Evolutionary conservation across 495 filamentous ascomycete genomes (phyloP).

Genomic region (Recurvomyces mirabilis): DNA sequence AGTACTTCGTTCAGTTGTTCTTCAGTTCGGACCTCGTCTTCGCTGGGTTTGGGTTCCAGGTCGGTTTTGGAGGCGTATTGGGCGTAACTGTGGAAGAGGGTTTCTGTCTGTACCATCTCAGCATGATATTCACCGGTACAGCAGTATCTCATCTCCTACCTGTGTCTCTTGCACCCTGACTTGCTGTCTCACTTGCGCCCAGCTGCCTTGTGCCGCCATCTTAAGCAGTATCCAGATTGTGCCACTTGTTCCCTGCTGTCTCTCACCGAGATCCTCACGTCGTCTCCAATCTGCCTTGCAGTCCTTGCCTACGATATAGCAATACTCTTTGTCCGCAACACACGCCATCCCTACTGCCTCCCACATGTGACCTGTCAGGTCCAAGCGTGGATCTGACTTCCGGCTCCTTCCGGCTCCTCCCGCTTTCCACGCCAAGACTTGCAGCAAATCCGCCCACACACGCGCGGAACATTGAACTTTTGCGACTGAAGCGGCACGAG

Average conservation of each 20-base stretch:
- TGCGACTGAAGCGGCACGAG: slow-evolving; percentile 1
- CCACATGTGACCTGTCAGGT: too few species aligned
- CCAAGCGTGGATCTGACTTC: too few species aligned
- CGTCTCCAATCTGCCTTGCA: too few species aligned
- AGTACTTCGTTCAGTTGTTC: slow-evolving; percentile 74
- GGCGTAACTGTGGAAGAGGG: slow-evolving; percentile 87
- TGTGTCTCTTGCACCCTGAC: slow-evolving; percentile 83
- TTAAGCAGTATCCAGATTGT: too few species aligned
- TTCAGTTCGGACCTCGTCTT: slow-evolving; percentile 74
- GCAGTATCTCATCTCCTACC: slow-evolving; percentile 39
- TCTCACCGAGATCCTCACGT: too few species aligned
- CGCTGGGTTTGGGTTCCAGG: slow-evolving; percentile 69
- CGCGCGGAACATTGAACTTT: neutral
- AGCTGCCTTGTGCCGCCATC: slow-evolving; percentile 30
- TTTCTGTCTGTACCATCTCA: slow-evolving; percentile 59
- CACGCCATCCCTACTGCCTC: too few species aligned
- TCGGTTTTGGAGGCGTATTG: slow-evolving; percentile 77
- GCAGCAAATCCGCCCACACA: too few species aligned
- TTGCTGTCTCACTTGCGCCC: slow-evolving; percentile 93
- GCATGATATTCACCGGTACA: slow-evolving; percentile 5
- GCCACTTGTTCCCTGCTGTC: neutral
- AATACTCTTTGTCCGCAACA: too few species aligned
- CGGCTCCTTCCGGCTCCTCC: too few species aligned
- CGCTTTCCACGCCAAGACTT: too few species aligned
- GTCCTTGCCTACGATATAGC: too few species aligned